These are phyloP conservation scores for Trichosanthes truncata DNA, from an alignment of 306 rosid genomes.

Conservation along the genomic window DNA sequence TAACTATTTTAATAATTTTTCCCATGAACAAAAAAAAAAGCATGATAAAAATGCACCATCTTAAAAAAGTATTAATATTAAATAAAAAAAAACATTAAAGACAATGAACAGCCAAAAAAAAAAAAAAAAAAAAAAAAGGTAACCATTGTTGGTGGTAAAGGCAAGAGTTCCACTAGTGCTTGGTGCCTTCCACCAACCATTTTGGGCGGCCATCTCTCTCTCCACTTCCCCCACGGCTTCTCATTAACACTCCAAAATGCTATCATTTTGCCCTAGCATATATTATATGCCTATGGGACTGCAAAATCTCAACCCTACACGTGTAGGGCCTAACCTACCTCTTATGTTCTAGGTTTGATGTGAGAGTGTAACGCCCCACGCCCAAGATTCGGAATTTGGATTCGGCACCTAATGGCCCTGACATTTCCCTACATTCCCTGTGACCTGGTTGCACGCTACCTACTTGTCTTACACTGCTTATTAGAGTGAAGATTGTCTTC, in stretches of 20 bases:
- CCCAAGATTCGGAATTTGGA: no score
- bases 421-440: no score
- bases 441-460: no score
- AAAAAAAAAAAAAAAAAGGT: slow-evolving; percentile 27
- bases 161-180: slow-evolving; percentile 56
- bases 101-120: not conserved
- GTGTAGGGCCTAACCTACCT: not conserved
- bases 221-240: not conserved
- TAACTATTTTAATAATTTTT: not conserved
- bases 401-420: no score
- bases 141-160: slow-evolving; percentile 48
- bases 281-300: not conserved
- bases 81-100: not conserved
- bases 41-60: slow-evolving; percentile 5
- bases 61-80: not conserved
- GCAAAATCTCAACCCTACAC: slow-evolving; percentile 7
- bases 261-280: slow-evolving; percentile 1
- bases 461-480: no score
- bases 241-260: not conserved
- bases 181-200: slow-evolving; percentile 8
- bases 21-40: not conserved
- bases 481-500: no score
- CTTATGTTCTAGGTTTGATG: not conserved
- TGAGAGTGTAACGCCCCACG: not conserved
- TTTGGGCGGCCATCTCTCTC: slow-evolving; percentile 6